Evolutionary conservation across 192 early-diverging fungal genomes (phyloP), one percentile per base, ranked within the genome.

Genomic region (Paraglomus brasilianum): DNA sequence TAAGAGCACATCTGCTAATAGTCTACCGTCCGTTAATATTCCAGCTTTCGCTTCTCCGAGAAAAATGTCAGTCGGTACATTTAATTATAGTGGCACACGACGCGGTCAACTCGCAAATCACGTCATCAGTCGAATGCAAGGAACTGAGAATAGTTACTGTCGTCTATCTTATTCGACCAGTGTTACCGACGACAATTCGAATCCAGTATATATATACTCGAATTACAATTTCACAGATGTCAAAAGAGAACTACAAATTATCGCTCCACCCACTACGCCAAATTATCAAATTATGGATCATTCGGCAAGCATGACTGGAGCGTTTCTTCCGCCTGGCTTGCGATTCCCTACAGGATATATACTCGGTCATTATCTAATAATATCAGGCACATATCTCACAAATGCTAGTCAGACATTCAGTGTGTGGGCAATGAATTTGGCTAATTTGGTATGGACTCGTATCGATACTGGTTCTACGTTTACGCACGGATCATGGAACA

Each of bases 201-300:
- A 86, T 52, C 85, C 84, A 8, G 82, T 88, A 42, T 87, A 88
- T 56, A 78, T 92, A 40, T 92, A 92, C 74, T 90, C 89, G 69
- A 92, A 92, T 77, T 90, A 90, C 80, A 92, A 89, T 75, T 92
- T 92, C 67, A 82, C 86, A 0, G 81, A 88, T 39, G 91, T 92
- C 42, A 86, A 87, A 71, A 85, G 91, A 21, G 87, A 90, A 52
- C 78, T 93, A 15, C 90, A 93, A 77, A 70, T 87, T 19, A 76
- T 93, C 19, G 80, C 73, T 43, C 81, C 89, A 4, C 82, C 88
- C n/a, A 70, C 69, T 24, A 52, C 80, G 1, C 79, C 80, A 30
- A 78, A 83, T 63, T 87, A 82, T 68, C 78, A 81, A 45, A 77
- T 89, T 11, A 79, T 85, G 50, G 90, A 93, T 69, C 82, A 85